Percentiles rank a stretch among this genome's conserved stretches.
Evolutionary conservation across 148 eudicot genomes (phyloP).

Genomic region (Amaranthus hypochondriacus): DNA sequence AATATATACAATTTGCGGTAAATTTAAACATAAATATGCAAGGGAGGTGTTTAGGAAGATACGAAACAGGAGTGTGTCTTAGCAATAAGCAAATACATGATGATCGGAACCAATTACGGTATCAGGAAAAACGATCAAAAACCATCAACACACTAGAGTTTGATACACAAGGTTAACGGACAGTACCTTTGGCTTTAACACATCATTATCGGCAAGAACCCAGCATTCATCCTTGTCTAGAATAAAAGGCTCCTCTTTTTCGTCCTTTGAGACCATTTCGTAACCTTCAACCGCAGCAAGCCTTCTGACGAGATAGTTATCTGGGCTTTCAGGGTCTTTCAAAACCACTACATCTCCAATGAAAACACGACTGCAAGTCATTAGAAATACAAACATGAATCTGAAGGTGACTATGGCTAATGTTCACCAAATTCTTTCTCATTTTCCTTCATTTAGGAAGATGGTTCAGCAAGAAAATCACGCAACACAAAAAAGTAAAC

Average conservation of each 20-base stretch:
- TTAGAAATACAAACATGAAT: neutral
- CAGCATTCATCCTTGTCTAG: conserved; percentile 85
- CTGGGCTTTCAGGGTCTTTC: conserved; percentile 67
- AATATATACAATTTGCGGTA: neutral
- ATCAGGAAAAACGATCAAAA: no score
- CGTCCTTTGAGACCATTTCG: conserved; percentile 92
- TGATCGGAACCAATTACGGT: no score
- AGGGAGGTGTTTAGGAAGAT: no score
- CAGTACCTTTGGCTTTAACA: conserved; percentile 66
- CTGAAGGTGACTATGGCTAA: neutral
- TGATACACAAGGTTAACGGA: neutral
- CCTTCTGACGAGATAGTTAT: conserved; percentile 70
- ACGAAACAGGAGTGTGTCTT: no score
- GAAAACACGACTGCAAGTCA: conserved; percentile 55
- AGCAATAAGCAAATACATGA: no score
- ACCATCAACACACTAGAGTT: neutral
- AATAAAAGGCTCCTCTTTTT: conserved; percentile 84
- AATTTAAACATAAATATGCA: neutral
- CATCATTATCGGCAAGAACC: conserved; percentile 84
- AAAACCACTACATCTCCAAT: conserved; percentile 89
- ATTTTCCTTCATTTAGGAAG: neutral
- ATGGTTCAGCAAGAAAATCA: neutral
- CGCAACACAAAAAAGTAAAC: neutral
- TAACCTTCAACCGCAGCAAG: conserved; percentile 85
- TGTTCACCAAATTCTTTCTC: neutral